Evolutionary conservation across 345 rosid genomes (phyloP).

Genomic region (Corchorus capsularis): DNA sequence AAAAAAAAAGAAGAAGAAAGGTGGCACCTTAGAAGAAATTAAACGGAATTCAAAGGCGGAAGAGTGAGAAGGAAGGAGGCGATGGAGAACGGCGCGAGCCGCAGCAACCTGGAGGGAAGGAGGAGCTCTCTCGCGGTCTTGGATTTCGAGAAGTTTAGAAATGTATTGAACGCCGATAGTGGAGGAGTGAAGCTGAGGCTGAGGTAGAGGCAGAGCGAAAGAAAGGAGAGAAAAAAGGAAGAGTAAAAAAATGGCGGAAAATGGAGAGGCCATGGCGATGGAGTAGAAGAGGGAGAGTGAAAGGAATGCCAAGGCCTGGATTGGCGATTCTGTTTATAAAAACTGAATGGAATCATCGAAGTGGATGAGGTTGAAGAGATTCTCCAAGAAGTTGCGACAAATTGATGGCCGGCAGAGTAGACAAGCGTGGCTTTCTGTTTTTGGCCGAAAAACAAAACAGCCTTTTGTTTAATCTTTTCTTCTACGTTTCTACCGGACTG

Average conservation of each 20-base stretch:
- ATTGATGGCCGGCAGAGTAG: conserved; percentile 27
- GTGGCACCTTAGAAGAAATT: conserved; percentile 46
- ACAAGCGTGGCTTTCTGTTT: neutral
- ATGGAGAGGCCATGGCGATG: conserved; percentile 34
- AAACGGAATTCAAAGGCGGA: conserved; percentile 57
- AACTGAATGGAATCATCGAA: conserved; percentile 9
- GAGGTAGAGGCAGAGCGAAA: conserved; percentile 2
- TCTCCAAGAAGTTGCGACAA: conserved; percentile 18
- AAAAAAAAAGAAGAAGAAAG: neutral
- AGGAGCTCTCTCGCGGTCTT: conserved; percentile 64
- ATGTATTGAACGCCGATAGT: conserved; percentile 64
- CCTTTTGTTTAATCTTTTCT: too few relatives aligned
- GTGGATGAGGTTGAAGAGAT: conserved; percentile 22
- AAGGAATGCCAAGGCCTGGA: neutral
- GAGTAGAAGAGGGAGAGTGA: neutral
- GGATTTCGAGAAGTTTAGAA: conserved; percentile 58
- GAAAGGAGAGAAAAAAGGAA: conserved; percentile 22
- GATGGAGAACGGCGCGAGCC: conserved; percentile 51
- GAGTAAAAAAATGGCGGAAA: conserved; percentile 34
- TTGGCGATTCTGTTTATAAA: conserved; percentile 15
- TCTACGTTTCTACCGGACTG: too few relatives aligned
- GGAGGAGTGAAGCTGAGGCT: conserved; percentile 31
- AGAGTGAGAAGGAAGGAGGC: conserved; percentile 60
- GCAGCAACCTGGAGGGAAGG: conserved; percentile 60
- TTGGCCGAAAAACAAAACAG: too few relatives aligned